Conservation (phyloP, 1,284 basidiomycete species). For the Anthracocystis walkeri region DNA sequence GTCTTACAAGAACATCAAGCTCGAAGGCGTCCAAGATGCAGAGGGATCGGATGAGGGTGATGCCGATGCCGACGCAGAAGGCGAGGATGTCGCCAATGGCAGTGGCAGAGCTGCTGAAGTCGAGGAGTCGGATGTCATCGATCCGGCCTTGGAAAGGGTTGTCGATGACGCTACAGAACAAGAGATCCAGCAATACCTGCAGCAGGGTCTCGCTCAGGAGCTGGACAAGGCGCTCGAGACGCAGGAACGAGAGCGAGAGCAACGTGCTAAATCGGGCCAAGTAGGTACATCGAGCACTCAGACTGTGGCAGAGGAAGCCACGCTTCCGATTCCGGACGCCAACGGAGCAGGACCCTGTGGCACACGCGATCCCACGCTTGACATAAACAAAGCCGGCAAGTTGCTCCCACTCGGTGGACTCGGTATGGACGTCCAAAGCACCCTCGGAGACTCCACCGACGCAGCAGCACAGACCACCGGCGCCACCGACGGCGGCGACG, state of each 20-base stretch:
- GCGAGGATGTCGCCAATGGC: conserved; percentile 25
- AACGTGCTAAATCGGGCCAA: conserved; percentile 51
- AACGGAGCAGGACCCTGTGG: conserved; percentile 26
- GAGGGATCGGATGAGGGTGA: conserved; percentile 16
- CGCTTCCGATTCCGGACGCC: conserved; percentile 31
- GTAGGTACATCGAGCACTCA: not conserved
- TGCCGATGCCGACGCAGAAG: conserved; percentile 74
- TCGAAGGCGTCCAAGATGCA: conserved; percentile 38
- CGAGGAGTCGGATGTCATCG: conserved; percentile 23
- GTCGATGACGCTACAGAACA: conserved; percentile 61
- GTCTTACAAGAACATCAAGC: conserved; percentile 60
- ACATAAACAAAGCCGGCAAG: conserved; percentile 45
- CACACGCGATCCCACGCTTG: conserved; percentile 25
- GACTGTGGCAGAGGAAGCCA: conserved; percentile 2
- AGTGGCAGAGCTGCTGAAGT: conserved; percentile 48
- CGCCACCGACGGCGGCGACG: conserved; percentile 36
- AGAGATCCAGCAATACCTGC: conserved; percentile 59
- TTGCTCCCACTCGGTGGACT: conserved; percentile 52
- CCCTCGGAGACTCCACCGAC: conserved; percentile 19
- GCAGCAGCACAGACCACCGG: conserved; percentile 10
- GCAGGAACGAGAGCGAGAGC: conserved; percentile 53
- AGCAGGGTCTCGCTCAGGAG: conserved; percentile 54
- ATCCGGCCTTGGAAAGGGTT: conserved; percentile 56
- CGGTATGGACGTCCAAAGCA: conserved; percentile 53
- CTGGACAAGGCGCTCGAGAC: conserved; percentile 56